These are phyloP conservation scores for Plasmodium knowlesi DNA, from an alignment of 169 alveolate genomes.

Conservation along the genomic window DNA sequence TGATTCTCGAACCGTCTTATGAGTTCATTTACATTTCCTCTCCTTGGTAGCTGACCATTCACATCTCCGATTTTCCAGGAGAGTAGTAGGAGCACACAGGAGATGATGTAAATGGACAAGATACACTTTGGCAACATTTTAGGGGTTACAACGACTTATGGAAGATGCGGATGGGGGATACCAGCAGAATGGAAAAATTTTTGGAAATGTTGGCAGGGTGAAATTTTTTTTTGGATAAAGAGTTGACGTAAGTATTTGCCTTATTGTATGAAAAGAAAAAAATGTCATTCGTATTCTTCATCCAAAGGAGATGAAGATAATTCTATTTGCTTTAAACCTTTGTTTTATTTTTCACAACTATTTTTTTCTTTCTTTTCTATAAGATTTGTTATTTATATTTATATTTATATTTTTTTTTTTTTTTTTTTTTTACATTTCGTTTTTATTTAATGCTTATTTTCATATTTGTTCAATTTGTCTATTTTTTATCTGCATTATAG, in stretches of 20 bases:
- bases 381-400: background rate
- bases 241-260: background rate
- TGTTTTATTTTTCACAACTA: background rate
- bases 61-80: constrained; percentile 33
- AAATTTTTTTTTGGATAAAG: background rate
- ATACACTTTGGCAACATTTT: constrained; percentile 4
- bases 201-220: background rate
- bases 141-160: background rate
- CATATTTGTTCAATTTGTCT: background rate
- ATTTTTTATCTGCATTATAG: background rate
- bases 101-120: background rate
- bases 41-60: background rate
- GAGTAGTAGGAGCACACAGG: background rate
- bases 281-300: background rate
- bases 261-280: background rate
- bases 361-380: background rate
- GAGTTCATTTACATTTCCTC: constrained; percentile 13
- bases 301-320: background rate
- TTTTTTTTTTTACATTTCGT: background rate
- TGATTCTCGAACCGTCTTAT: constrained; percentile 2
- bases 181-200: background rate
- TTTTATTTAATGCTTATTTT: background rate
- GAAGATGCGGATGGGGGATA: background rate
- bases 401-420: background rate
- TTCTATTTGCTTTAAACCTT: background rate